Base-by-base conservation (phyloP, 257 asterid genomes). In the Paulownia fortunei region DNA sequence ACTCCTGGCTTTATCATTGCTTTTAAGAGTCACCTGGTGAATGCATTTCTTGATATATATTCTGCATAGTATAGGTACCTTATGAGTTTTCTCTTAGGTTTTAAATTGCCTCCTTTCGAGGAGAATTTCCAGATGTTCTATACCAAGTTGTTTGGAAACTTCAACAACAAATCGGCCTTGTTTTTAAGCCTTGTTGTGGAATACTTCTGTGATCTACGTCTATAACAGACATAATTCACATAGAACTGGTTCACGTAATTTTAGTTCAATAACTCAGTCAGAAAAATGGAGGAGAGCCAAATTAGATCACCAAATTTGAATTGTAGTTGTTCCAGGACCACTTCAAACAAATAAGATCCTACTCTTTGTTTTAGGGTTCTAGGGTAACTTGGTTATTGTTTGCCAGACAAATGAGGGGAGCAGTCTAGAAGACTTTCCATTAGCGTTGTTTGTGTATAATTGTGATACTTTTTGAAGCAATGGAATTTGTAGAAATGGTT, bases 381-480 rank as follows among this genome's bases (percentile, higher is more conserved):
- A 9, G 36, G 60, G n/a, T 58, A 59, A 44, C 21, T 6, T 21
- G 56, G 66, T 64, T 62, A 24, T 73, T 37, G 5, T 36, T 64
- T 8, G 30, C 36, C 51, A 4, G 9, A 32, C 69, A 32, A 66
- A 54, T 46, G 34, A 26, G 15, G 19, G 30, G 49, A 27, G 52
- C 51, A 30, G 41, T 51, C 32, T 36, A 6, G 52, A 66, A 46
- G 73, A 15, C 24, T 49, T 63, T 59, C 18, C 30, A 3, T 4
- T 12, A 72, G 27, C 6, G 1, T 5, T 54, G 2, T 63, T 58
- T 66, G 36, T 59, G 23, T 24, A 36, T 37, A 49, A 26, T 72
- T 23, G 39, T 7, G 69, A 81, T 63, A 12, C 55, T 65, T 71
- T 32, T 6, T 41, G 55, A 24, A 60, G 59, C 73, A 72, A 41